Base-by-base conservation (phyloP, 116 monocot species). In the Cymodocea nodosa region DNA sequence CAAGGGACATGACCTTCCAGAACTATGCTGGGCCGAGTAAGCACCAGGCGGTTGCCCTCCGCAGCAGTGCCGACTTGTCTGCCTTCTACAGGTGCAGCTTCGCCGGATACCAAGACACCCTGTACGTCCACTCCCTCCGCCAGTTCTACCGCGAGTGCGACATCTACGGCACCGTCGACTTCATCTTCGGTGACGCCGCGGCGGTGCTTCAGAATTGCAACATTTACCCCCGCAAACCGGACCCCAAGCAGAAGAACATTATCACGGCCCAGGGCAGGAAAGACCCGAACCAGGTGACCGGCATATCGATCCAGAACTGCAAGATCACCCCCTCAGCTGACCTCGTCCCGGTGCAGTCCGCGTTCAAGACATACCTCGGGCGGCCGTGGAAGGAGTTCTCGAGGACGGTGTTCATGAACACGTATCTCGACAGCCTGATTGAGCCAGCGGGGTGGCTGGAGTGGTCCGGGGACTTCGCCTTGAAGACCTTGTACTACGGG, bases 51-150 rank as follows among this genome's bases (percentile, higher is more conserved):
- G 79, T 79, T 34, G 79, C 79, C 11, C 50, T 79, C 19, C 51
- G 79, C 9, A 67, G 53, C 50, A 36, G 51, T 55, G n/a, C 79
- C 17, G 74, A 79, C 66, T 65, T 65, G 20, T 79, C 79, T 8
- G 66, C 57, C 34, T 79, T 74, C 70, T 74, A 74, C 62, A 51
- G 50, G 4, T 74, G 79, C 66, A 56, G 66, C 23, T 67, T 79
- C 70, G 70, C 74, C 4, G 79, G 61, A 16, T 71, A 79, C 70
- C 79, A 79, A 61, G 79, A 79, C 71, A 79, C 74, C 9, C 70
- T 79, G 15, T 74, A 79, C 66, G 79, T 75, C 36, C 79, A 79
- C 71, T 57, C 74, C 34, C 78, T 65, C 37, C 69, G 78, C 2
- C 78, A 78, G 63, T 78, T 78, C 70, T 78, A 70, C 65, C 37